Conservation (phyloP, 2,329 filamentous ascomycete genomes). For the Pseudogymnoascus sp. region DNA sequence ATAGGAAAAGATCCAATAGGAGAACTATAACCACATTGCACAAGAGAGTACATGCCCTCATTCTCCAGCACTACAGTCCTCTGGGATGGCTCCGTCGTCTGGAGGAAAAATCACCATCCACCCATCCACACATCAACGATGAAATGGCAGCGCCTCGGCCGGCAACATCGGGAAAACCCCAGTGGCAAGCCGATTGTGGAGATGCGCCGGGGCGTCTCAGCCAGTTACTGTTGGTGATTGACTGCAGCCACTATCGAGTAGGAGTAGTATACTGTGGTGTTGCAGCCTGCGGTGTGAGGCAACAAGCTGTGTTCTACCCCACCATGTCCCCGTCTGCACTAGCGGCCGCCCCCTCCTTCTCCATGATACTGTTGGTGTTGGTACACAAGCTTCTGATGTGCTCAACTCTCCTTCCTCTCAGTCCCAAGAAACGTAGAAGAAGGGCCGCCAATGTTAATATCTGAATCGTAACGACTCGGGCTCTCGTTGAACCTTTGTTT, state of each 20-base stretch:
- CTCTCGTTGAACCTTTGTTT: background rate
- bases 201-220: background rate
- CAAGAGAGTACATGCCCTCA: background rate
- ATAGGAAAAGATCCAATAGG: background rate
- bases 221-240: background rate
- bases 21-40: background rate
- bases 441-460: background rate
- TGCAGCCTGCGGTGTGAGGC: background rate
- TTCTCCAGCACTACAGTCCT: background rate
- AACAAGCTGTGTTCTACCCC: background rate
- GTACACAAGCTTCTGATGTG: background rate
- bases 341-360: conserved; percentile 4
- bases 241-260: background rate
- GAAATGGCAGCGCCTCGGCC: background rate
- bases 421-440: background rate
- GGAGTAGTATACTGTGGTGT: background rate
- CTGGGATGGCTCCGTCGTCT: background rate
- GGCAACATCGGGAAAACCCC: background rate
- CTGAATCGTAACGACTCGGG: background rate
- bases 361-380: background rate
- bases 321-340: background rate
- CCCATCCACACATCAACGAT: background rate
- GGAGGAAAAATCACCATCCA: background rate
- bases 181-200: background rate
- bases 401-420: background rate